These are phyloP conservation scores for Suillus decipiens DNA, from an alignment of 768 basidiomycete genomes.

Conservation along the genomic window DNA sequence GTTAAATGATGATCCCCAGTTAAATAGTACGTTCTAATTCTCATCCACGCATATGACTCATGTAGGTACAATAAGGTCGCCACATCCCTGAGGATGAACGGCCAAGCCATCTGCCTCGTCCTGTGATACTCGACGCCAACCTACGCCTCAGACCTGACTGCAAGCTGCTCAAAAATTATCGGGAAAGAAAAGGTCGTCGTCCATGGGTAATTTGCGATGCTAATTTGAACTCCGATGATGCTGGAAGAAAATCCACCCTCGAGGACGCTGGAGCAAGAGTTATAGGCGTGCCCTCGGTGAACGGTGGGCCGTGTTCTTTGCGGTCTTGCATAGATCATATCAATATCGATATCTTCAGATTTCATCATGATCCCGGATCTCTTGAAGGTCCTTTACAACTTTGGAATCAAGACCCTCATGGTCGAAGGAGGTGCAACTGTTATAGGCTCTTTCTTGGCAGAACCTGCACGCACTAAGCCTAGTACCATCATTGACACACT, in stretches of 20 bases:
- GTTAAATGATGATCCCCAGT: constrained; percentile 88
- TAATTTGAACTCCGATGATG: constrained; percentile 12
- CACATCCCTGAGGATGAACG: constrained; percentile 46
- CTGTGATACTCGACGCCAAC: constrained; percentile 79
- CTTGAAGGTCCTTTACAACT: constrained; percentile 51
- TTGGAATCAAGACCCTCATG: constrained; percentile 80
- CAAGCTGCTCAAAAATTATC: constrained; percentile 71
- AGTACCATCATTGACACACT: constrained; percentile 61
- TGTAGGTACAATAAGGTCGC: constrained; percentile 43
- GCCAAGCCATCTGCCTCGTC: constrained; percentile 62
- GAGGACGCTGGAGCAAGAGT: constrained; percentile 69
- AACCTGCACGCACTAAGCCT: constrained; percentile 11
- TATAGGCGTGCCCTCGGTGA: constrained; percentile 46
- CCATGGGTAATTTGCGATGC: constrained; percentile 71
- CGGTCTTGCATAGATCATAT: constrained; percentile 11
- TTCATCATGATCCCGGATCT: constrained; percentile 48
- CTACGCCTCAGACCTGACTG: constrained; percentile 67
- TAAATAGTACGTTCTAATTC: constrained; percentile 66
- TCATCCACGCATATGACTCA: constrained; percentile 5
- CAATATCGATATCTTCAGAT: constrained; percentile 28
- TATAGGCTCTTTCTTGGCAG: constrained; percentile 54
- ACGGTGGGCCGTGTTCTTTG: constrained; percentile 32
- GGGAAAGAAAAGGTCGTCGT: constrained; percentile 55
- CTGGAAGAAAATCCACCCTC: constrained; percentile 42
- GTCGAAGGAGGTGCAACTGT: constrained; percentile 92